A percentile compares a stretch with the other conserved stretches of the same genome.
phyloP scores from a whole-genome alignment of 257 asterid genomes.

The Nicotiana undulata region DNA sequence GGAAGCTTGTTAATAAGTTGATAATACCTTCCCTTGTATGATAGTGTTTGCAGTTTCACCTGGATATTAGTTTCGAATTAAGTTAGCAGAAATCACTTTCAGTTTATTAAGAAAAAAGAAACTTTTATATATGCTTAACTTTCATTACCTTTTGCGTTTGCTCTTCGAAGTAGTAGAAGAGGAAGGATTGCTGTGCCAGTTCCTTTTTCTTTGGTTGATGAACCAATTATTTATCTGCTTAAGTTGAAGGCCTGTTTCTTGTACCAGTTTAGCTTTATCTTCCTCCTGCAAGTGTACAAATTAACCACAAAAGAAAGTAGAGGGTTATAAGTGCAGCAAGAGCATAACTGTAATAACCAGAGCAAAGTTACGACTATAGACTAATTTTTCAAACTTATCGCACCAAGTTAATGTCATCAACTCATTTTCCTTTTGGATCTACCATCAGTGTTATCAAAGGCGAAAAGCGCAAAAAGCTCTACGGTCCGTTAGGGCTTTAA shows the following conservation, averaged over 20 bases:
- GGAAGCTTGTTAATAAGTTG: neutral
- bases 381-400: neutral
- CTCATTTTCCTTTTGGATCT: neutral
- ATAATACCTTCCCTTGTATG: neutral
- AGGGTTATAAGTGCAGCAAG: neutral
- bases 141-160: slow-evolving; percentile 50
- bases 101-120: neutral
- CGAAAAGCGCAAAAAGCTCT: too few relatives aligned
- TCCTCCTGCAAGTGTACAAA: slow-evolving; percentile 35
- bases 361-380: neutral
- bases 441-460: too few relatives aligned
- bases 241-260: slow-evolving; percentile 53
- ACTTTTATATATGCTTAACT: neutral
- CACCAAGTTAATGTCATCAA: neutral
- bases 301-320: neutral
- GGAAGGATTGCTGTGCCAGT: slow-evolving; percentile 67
- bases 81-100: neutral
- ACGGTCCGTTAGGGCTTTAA: too few relatives aligned
- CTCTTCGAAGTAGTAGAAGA: slow-evolving; percentile 41
- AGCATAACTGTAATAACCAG: neutral
- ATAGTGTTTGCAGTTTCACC: slow-evolving; percentile 17
- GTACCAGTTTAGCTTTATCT: slow-evolving; percentile 53
- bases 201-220: slow-evolving; percentile 61
- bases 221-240: slow-evolving; percentile 70
- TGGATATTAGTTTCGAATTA: slow-evolving; percentile 14